These are phyloP conservation scores for Pestalotiopsis sp. DNA, from an alignment of 2,329 filamentous ascomycete species.

Conservation along the genomic window DNA sequence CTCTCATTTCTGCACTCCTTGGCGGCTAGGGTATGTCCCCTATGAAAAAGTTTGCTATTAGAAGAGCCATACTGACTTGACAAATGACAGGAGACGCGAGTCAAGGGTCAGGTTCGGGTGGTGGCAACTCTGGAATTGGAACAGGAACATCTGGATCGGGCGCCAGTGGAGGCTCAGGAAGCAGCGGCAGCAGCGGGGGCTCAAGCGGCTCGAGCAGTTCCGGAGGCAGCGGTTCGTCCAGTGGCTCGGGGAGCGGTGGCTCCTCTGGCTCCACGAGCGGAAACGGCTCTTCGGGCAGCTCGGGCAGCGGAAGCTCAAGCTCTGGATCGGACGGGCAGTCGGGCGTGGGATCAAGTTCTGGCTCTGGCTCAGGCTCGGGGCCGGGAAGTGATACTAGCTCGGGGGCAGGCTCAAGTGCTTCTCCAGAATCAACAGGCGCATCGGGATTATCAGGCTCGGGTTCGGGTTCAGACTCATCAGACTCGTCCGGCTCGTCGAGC, in stretches of 20 bases:
- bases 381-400: neutral
- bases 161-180: neutral
- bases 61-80: neutral
- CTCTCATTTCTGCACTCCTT: constrained; percentile 11
- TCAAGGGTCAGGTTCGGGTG: constrained; percentile 1
- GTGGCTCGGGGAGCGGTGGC: neutral
- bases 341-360: neutral
- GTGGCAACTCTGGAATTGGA: neutral
- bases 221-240: neutral
- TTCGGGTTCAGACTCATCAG: neutral
- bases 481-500: neutral
- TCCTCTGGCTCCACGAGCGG: neutral
- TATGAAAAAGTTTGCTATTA: neutral
- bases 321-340: neutral
- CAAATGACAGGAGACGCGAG: neutral
- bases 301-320: neutral
- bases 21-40: constrained; percentile 9
- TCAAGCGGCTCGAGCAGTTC: neutral
- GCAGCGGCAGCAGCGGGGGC: neutral
- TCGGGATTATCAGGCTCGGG: neutral
- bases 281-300: neutral
- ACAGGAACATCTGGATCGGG: neutral
- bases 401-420: neutral
- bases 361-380: neutral
- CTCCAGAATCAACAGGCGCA: neutral